A percentile compares a stretch with the other conserved stretches of the same genome.
Conservation (phyloP, 768 basidiomycete species). For the Boletus fagicola region DNA sequence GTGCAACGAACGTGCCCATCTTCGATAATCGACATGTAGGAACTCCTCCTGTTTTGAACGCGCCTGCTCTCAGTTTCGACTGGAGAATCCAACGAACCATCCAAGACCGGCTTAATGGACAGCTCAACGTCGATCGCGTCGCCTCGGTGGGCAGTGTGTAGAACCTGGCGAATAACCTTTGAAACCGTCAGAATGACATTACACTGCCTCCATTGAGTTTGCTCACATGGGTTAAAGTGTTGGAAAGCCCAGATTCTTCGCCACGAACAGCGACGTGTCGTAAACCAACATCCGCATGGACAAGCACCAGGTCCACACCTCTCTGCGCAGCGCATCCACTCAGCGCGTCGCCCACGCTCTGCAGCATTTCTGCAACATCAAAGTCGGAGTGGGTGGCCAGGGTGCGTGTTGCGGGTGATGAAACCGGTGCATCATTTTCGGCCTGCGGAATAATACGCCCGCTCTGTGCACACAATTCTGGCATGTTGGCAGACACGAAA, state of each 20-base stretch:
- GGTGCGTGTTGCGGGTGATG: slow-evolving; percentile 19
- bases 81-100: slow-evolving; percentile 26
- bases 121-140: slow-evolving; percentile 89
- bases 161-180: slow-evolving; percentile 82
- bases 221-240: slow-evolving; percentile 82
- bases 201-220: not conserved
- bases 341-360: slow-evolving; percentile 84
- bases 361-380: slow-evolving; percentile 88
- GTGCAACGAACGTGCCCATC: slow-evolving; percentile 50
- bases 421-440: slow-evolving; percentile 18
- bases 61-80: slow-evolving; percentile 21
- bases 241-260: slow-evolving; percentile 81
- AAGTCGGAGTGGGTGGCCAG: slow-evolving; percentile 55
- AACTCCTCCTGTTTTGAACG: slow-evolving; percentile 27
- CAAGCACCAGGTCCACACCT: slow-evolving; percentile 89
- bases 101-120: slow-evolving; percentile 42
- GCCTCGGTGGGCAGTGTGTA: slow-evolving; percentile 62
- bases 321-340: slow-evolving; percentile 79
- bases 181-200: slow-evolving; percentile 17
- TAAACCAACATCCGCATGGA: slow-evolving; percentile 85
- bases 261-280: slow-evolving; percentile 84
- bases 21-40: slow-evolving; percentile 23
- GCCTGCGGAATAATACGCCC: slow-evolving; percentile 16
- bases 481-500: slow-evolving; percentile 87
- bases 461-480: slow-evolving; percentile 32